Base-by-base conservation (phyloP, 805 yeast species). In the Komagataella phaffii region DNA sequence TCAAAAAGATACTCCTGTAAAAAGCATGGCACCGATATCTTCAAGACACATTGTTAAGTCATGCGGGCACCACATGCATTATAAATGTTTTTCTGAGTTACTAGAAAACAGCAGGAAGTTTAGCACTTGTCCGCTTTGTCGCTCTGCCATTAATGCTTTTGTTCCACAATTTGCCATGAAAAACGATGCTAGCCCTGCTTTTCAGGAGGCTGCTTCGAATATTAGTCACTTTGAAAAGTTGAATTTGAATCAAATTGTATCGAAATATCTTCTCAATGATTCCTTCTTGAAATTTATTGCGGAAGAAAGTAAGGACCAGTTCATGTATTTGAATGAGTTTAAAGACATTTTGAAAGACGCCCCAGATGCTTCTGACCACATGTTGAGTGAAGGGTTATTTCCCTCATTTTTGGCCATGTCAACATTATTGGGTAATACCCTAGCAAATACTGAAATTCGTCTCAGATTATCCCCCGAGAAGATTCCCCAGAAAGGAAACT, bases 11-110 rank as follows among this genome's bases (percentile, higher is more conserved):
- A 21, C 44, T 23, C 44, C 40, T 6, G 45, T 17, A 3, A 17
- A 45, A 21, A 50, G 45, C 21, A 53, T 51, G 3, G 21, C 44
- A 10, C 36, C 24, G 21, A 54, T 60, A 1, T 53, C 55, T 30
- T 53, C 59, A n/a, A 65, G 63, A 51, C 53, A 60, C 30, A 66
- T 73, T 8, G 64, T 72, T 3, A 62, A 70, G 3, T 69, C 75
- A 12, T 78, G 83, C 66, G 73, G 77, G 2, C 83, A 78, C 59
- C 76, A 75, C 3, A 70, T 77, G 68, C 83, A 78, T 58, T 67
- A 62, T 53, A 55, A 59, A 40, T 78, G 83, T 57, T 75, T 67
- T 54, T 21, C 21, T 24, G 47, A 45, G 47, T n/a, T 21, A 19
- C 55, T 58, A 10, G 59, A 64, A 46, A 63, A 62, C 67, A 18